Evolutionary conservation across 1,139 yeast genomes (phyloP), one percentile per base, ranked within the genome.

Genomic region (Pneumocystis jirovecii): DNA sequence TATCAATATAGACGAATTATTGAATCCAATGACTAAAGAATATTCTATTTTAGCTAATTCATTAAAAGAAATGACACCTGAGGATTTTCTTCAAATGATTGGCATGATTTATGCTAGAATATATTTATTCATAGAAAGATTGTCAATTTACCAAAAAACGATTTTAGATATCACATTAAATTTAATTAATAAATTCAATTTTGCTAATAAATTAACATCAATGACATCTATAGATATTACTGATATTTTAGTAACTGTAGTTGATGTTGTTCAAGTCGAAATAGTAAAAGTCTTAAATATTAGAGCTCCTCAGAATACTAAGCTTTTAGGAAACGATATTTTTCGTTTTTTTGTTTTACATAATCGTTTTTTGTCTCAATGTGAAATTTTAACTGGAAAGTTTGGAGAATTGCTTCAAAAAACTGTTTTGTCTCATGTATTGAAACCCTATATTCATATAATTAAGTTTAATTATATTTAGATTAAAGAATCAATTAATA

Each of bases 371-470:
- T 78, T 90, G 56, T 83, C 83, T 64, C 96, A 89, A 73, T 89
- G 96, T 74, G 98, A 93, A 74, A 79, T 85, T 17, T 83, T 91
- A 7, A 85, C 89, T 62, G 97, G 96, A 0, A 85, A 85, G 39
- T 81, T 83, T 61, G 81, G 83, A 19, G 80, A 83, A 1, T 83
- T 83, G 19, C 77, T 91, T 62, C 83, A 86, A 66, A 89, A 29
- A 60, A 50, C 57, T 2, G 34, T 50, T 50, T 50, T 50, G n/a
- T 15, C n/a, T 12, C 57, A 50, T 21, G 57, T 50, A 50, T 45
- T 45, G 15, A 25, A 29, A 8, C 19, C 25, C 7, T 19, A 25
- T 21, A 25, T 25, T 25, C 12, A 50, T 50, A 12, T 25, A 15
- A 10, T 50, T 85, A 66, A 82, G 86, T 74, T 76, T 89, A 29